phyloP scores from a whole-genome alignment of 148 eudicot species.

The Nyssa sinensis region DNA sequence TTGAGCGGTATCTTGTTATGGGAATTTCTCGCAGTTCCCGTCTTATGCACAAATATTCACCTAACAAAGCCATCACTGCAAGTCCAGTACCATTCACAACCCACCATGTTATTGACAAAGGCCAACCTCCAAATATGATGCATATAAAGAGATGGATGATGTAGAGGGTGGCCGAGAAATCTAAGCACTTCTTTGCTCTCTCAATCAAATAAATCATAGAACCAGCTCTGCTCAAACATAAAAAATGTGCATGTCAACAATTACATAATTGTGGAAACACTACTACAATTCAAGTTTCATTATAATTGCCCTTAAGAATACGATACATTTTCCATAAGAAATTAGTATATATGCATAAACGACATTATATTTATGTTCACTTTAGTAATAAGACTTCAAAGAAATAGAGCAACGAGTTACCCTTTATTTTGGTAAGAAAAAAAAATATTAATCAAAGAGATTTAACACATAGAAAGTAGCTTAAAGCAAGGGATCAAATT shows the following conservation, averaged over 20 bases:
- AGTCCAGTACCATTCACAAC: slow-evolving; percentile 69
- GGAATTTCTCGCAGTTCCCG: slow-evolving; percentile 93
- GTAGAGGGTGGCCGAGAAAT: slow-evolving; percentile 84
- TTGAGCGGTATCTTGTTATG: slow-evolving; percentile 67
- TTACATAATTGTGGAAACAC: not conserved
- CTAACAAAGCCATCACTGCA: slow-evolving; percentile 86
- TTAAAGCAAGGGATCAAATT: too few species aligned
- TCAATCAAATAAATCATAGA: slow-evolving; percentile 71
- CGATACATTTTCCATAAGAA: not conserved
- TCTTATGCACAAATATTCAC: slow-evolving; percentile 87
- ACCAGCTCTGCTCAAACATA: slow-evolving; percentile 63
- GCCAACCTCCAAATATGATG: slow-evolving; percentile 89
- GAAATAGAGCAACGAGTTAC: too few species aligned
- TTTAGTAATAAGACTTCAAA: too few species aligned
- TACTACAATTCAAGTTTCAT: not conserved
- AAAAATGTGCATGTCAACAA: slow-evolving; percentile 23
- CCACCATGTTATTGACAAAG: slow-evolving; percentile 93
- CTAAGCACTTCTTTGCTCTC: slow-evolving; percentile 96
- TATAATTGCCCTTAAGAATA: not conserved
- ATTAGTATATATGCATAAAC: not conserved
- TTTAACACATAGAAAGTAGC: too few species aligned
- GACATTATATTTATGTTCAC: not conserved
- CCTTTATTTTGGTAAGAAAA: too few species aligned
- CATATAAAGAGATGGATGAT: slow-evolving; percentile 79
- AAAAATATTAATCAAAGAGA: too few species aligned